phyloP scores from a whole-genome alignment of 2,329 filamentous ascomycete genomes.

The Monilinia vaccinii-corymbosi region DNA sequence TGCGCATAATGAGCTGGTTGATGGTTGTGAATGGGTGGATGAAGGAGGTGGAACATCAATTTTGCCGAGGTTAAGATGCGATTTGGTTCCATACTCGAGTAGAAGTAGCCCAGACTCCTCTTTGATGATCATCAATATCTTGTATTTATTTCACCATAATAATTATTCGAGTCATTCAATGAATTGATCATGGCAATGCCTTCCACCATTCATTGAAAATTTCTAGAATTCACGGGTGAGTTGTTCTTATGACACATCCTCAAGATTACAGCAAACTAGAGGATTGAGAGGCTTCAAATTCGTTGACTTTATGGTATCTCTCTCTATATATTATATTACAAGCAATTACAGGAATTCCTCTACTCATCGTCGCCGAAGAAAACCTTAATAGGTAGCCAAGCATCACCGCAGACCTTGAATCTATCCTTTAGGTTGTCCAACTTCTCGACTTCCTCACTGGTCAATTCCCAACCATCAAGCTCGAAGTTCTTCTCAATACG shows the following conservation, averaged over 20 bases:
- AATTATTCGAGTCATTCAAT: neutral
- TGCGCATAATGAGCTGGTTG: constrained; percentile 11
- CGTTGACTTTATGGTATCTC: constrained; percentile 8
- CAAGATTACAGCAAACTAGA: neutral
- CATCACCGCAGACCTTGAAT: constrained; percentile 75
- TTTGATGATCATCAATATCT: neutral
- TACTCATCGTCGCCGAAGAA: constrained; percentile 73
- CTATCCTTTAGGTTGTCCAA: constrained; percentile 42
- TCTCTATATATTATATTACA: constrained; percentile 9
- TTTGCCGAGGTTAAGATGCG: constrained; percentile 6
- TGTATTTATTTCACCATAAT: neutral
- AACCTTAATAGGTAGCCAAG: constrained; percentile 66
- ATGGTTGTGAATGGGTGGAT: neutral
- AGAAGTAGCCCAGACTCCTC: neutral
- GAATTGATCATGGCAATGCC: neutral
- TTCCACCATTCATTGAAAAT: neutral
- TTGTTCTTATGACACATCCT: neutral
- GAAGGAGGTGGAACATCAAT: neutral
- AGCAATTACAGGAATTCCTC: constrained; percentile 37
- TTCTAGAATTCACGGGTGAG: neutral
- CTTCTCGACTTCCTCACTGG: constrained; percentile 60
- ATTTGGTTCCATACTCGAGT: neutral
- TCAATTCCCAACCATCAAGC: constrained; percentile 64
- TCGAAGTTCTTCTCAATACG: constrained; percentile 72
- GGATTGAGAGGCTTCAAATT: neutral